These are phyloP conservation scores for Cetraspora pellucida DNA, from an alignment of 192 early-diverging fungal species.

Conservation along the genomic window DNA sequence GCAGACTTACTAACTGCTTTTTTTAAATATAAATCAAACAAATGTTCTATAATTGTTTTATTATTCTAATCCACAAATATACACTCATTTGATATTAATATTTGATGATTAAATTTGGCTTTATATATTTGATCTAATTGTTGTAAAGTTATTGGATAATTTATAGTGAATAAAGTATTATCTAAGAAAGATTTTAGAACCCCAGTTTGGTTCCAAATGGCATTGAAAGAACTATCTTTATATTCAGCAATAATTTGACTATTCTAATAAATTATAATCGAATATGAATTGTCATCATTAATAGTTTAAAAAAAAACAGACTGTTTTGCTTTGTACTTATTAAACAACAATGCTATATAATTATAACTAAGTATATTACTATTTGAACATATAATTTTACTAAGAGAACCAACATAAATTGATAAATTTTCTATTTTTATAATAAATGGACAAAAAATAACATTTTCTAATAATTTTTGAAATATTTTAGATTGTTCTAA, in stretches of 20 bases:
- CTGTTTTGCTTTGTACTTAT: not conserved
- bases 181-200: not conserved
- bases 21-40: too few relatives aligned
- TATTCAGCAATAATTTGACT: slow-evolving; percentile 15
- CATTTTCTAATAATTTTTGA: slow-evolving; percentile 1
- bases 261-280: not conserved
- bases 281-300: not conserved
- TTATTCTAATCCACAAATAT: too few relatives aligned
- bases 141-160: not conserved
- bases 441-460: slow-evolving; percentile 1
- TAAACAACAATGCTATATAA: not conserved
- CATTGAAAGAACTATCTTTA: not conserved
- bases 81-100: too few relatives aligned
- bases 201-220: not conserved
- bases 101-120: too few relatives aligned
- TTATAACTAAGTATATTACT: not conserved
- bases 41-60: too few relatives aligned
- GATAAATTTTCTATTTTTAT: not conserved
- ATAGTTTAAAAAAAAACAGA: too few relatives aligned
- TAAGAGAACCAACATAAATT: slow-evolving; percentile 6
- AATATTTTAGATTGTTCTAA: not conserved
- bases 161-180: not conserved
- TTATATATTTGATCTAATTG: too few relatives aligned
- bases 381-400: slow-evolving; percentile 4
- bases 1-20: too few relatives aligned